Evolutionary conservation across 163 green algal genomes (phyloP), one percentile per base, ranked within the genome.

Genomic region (Smithsoniella earleae): DNA sequence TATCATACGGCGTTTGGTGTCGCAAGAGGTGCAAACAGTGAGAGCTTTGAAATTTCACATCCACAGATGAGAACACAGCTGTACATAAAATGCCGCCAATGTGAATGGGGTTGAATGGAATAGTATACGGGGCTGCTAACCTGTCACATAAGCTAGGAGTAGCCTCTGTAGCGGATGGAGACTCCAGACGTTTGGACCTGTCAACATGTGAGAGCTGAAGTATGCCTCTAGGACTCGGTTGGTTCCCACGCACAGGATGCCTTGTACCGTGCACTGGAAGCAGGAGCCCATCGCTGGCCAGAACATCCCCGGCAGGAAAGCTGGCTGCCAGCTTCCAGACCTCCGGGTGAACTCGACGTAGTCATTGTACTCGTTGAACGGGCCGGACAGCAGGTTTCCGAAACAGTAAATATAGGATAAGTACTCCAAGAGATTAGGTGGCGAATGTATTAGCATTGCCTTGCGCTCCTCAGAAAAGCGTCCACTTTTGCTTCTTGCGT

Each of bases 311-410:
- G 22, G 77, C 63, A 2, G 30, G 43, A 69, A 84, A 36, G 30
- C 52, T 25, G 46, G 2, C 33, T 46, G 27, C 73, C 73, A 77
- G n/a, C 36, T 36, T 37, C 73, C 73, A 38, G 36, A 63, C 13
- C 75, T 25, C 30, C 66, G 25, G 2, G 79, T 69, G 49, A 84
- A 90, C 5, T 86, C 73, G 2, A 81, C 43, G 75, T 95, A 96
- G 63, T 96, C 87, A 13, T 66, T 78, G 22, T 86, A 87, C 81
- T 97, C 91, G 46, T 93, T 88, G 46, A 87, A 86, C 16, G 91
- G 91, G 0, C 91, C 91, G 22, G 86, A 79, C 75, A 97, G 81
- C 54, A 97, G 84, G 83, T 95, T 95, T 73, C 91, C 91, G 6
- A 84, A 76, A 18, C 77, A 76, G 69, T 95, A 95, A 1, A 92